Conservation (phyloP, 306 rosid genomes). For the Lagenaria siceraria region DNA sequence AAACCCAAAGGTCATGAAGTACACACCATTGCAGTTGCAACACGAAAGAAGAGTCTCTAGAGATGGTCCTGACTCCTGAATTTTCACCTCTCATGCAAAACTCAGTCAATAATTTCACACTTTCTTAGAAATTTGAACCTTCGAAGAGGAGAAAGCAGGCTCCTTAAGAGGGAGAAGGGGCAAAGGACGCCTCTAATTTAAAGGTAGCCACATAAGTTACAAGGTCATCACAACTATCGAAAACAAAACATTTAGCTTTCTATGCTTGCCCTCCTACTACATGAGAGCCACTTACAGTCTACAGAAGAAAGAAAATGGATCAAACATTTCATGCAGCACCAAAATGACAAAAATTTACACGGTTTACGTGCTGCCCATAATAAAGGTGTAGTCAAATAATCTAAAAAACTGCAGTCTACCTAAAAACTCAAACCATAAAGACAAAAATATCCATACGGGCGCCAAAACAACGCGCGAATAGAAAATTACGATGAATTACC, state of each 20-base stretch:
- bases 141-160: not conserved
- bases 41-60: not conserved
- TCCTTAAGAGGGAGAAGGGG: too few relatives aligned
- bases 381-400: not conserved
- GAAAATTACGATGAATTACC: constrained; percentile 23
- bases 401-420: not conserved
- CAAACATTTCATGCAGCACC: not conserved
- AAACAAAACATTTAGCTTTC: not conserved
- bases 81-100: not conserved
- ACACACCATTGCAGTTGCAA: not conserved
- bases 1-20: too few relatives aligned
- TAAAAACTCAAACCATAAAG: not conserved
- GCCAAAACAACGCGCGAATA: not conserved
- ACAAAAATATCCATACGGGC: not conserved
- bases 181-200: not conserved
- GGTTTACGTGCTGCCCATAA: not conserved
- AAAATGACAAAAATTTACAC: not conserved
- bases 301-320: not conserved
- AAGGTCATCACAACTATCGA: not conserved
- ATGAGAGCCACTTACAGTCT: not conserved
- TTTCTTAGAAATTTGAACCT: not conserved
- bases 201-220: not conserved
- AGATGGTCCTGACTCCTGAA: not conserved
- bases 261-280: not conserved
- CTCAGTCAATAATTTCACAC: not conserved